Evolutionary conservation across 768 basidiomycete species (phyloP).

Genomic region (Lactifluus volemus): DNA sequence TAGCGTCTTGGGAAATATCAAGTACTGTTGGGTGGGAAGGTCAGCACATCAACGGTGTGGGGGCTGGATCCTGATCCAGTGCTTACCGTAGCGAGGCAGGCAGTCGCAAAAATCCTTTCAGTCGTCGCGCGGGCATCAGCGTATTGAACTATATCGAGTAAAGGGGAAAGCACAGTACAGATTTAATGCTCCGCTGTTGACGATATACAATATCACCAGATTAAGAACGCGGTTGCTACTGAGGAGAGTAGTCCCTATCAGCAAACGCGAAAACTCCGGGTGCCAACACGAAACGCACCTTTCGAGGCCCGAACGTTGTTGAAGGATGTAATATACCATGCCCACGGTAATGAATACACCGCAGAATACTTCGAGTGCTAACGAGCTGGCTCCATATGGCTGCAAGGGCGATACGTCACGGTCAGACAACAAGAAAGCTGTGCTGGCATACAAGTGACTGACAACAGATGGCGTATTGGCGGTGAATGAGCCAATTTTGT

Average conservation of each 20-base stretch:
- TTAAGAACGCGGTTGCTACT: constrained; percentile 5
- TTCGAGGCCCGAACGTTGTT: neutral
- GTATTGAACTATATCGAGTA: neutral
- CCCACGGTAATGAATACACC: constrained; percentile 3
- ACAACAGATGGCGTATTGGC: neutral
- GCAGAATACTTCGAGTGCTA: constrained; percentile 3
- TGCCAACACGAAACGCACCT: neutral
- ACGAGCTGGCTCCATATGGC: constrained; percentile 1
- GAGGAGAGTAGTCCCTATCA: neutral
- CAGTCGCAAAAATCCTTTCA: neutral
- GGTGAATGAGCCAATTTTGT: neutral
- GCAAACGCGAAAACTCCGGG: neutral
- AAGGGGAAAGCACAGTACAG: neutral
- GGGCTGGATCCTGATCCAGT: neutral
- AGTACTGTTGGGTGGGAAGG: neutral
- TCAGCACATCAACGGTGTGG: neutral
- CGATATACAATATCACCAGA: neutral
- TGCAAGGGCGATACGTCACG: neutral
- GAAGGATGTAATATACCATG: constrained; percentile 10
- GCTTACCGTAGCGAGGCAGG: constrained; percentile 7
- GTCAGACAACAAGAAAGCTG: neutral
- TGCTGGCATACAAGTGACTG: neutral
- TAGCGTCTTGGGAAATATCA: constrained; percentile 1
- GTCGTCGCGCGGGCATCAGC: neutral
- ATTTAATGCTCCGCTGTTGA: constrained; percentile 10